phyloP scores from a whole-genome alignment of 352 stramenopile species.

The Phytopythium oedochilum region DNA sequence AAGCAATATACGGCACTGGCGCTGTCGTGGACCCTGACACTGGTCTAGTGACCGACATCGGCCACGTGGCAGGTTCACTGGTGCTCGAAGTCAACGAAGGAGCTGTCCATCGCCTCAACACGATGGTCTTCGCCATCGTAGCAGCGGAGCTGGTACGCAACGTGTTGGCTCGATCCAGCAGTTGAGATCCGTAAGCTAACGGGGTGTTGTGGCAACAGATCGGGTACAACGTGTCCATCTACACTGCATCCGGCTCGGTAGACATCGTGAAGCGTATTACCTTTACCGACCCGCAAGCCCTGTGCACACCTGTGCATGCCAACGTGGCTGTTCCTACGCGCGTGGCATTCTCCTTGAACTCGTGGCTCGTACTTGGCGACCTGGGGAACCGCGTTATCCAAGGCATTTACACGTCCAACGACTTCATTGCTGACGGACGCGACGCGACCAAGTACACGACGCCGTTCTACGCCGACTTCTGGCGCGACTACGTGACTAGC shows the following conservation, averaged over 20 bases:
- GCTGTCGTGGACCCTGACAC: constrained; percentile 10
- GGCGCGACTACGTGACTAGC: constrained; percentile 25
- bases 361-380: not conserved
- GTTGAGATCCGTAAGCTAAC: not conserved
- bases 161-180: too few relatives aligned
- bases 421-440: constrained; percentile 14
- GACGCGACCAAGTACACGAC: constrained; percentile 4
- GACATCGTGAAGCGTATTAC: not conserved
- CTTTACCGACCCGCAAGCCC: not conserved
- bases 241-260: not conserved
- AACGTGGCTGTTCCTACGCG: not conserved
- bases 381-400: constrained; percentile 9
- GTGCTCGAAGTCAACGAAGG: constrained; percentile 25
- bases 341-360: not conserved
- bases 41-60: constrained; percentile 11
- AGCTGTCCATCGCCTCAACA: constrained; percentile 15
- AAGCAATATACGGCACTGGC: constrained; percentile 18
- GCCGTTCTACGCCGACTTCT: constrained; percentile 30
- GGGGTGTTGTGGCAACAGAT: constrained; percentile 3
- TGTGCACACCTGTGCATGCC: not conserved
- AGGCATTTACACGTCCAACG: constrained; percentile 18
- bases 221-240: constrained; percentile 20
- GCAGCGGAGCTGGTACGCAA: constrained; percentile 14
- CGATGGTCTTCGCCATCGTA: constrained; percentile 25
- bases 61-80: constrained; percentile 10